Conservation (phyloP, 2,329 filamentous ascomycete genomes). For the Amphichorda felina region DNA sequence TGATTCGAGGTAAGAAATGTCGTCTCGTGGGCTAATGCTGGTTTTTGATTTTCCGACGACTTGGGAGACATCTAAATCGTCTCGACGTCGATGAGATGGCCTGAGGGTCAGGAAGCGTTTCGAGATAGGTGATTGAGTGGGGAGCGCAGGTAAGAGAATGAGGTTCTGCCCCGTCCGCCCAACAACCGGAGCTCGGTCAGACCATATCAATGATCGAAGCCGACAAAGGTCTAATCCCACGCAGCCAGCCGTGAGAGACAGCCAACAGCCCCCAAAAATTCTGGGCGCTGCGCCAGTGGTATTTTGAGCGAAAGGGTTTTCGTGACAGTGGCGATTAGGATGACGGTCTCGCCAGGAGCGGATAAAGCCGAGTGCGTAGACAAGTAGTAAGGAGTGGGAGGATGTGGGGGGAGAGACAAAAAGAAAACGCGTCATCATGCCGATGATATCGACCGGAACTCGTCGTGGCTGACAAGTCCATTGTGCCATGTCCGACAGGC, state of each 20-base stretch:
- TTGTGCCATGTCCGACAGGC: not conserved
- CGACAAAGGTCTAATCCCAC: too few species aligned
- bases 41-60: too few species aligned
- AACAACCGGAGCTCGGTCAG: too few species aligned
- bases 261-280: too few species aligned
- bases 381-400: conserved; percentile 1
- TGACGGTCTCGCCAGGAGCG: conserved; percentile 4
- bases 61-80: not conserved
- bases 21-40: conserved; percentile 1
- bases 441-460: not conserved
- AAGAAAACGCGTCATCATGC: not conserved
- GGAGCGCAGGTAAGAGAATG: not conserved
- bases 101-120: not conserved
- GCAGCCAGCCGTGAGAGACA: too few species aligned
- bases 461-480: not conserved
- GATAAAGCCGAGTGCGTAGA: not conserved
- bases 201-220: too few species aligned
- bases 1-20: not conserved
- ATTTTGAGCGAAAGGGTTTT: not conserved
- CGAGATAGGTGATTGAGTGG: not conserved
- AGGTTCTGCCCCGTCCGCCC: too few species aligned
- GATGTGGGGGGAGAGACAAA: not conserved
- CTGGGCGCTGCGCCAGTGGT: too few species aligned
- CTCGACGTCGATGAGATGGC: too few species aligned
- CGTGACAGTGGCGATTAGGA: conserved; percentile 2